Conservation (phyloP, 371 early-diverging fungal genomes). For the Vairimorpha necatrix region DNA sequence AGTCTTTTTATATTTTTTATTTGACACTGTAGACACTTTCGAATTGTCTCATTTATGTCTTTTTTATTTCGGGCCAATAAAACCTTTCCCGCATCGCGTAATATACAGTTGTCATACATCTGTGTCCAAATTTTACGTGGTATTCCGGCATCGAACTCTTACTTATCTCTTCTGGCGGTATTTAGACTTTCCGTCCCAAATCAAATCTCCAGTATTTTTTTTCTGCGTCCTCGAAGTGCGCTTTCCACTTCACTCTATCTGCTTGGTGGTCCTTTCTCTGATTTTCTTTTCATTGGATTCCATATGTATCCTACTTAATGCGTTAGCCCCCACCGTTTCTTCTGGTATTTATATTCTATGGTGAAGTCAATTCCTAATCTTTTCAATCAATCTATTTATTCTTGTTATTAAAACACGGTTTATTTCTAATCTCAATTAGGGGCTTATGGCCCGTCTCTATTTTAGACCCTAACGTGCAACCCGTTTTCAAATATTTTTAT, state of each 20-base stretch:
- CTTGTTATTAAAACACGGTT: conserved; percentile 13
- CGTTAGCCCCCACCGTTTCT: conserved; percentile 17
- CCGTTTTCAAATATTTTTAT: conserved; percentile 38
- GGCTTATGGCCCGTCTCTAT: conserved; percentile 54
- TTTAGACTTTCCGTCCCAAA: background rate
- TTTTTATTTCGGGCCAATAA: conserved; percentile 28
- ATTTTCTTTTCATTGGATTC: background rate
- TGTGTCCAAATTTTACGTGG: too few species aligned
- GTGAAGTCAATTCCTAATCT: conserved; percentile 31
- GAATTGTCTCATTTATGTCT: conserved; percentile 12
- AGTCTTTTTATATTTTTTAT: conserved; percentile 12
- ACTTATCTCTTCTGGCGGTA: too few species aligned
- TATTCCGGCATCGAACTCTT: too few species aligned
- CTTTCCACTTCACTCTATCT: background rate
- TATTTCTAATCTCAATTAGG: conserved; percentile 32
- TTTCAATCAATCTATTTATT: conserved; percentile 36
- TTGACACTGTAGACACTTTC: conserved; percentile 26
- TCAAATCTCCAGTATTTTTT: background rate
- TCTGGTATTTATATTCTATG: conserved; percentile 34
- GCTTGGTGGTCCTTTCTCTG: background rate
- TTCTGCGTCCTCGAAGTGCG: background rate
- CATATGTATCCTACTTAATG: conserved; percentile 35
- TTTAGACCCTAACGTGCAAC: conserved; percentile 39
- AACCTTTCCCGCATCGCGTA: background rate
- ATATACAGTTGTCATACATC: background rate